A percentile compares a stretch with the other conserved stretches of the same genome.
phyloP scores from a whole-genome alignment of 305 asterid species.

The Fraxinus dipetala region DNA sequence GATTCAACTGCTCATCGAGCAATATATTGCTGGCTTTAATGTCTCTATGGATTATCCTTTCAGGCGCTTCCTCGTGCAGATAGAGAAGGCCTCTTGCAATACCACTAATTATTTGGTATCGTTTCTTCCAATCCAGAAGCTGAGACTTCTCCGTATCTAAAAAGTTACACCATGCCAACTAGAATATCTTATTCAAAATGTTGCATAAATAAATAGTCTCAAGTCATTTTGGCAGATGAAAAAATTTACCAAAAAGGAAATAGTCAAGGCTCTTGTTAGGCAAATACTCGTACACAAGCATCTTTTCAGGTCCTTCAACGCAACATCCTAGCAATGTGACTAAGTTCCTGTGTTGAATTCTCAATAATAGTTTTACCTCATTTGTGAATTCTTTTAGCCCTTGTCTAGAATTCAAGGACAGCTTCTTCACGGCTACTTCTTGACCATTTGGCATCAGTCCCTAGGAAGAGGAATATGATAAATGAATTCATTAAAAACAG shows the following conservation, averaged over 20 bases:
- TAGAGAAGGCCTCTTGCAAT: constrained; percentile 74
- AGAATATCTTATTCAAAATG: constrained; percentile 1
- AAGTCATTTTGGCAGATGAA: neutral
- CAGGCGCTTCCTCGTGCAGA: constrained; percentile 85
- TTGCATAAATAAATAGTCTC: neutral
- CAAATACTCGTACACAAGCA: constrained; percentile 79
- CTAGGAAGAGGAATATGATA: constrained; percentile 30
- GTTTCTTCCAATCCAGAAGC: constrained; percentile 57
- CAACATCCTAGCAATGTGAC: constrained; percentile 79
- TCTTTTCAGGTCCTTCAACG: constrained; percentile 75
- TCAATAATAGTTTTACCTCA: constrained; percentile 68
- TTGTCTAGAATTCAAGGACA: constrained; percentile 62
- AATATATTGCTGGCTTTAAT: constrained; percentile 82
- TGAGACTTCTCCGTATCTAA: constrained; percentile 53
- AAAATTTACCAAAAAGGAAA: constrained; percentile 62
- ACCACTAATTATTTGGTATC: constrained; percentile 56
- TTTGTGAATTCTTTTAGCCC: constrained; percentile 67
- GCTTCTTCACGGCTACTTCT: constrained; percentile 76
- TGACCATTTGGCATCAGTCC: constrained; percentile 75
- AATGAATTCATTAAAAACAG: neutral
- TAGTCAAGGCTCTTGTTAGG: constrained; percentile 78
- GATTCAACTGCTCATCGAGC: constrained; percentile 62
- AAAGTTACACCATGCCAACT: constrained; percentile 25
- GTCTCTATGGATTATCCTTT: constrained; percentile 76
- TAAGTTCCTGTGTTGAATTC: constrained; percentile 72